These are phyloP conservation scores for Beauveria caledonica DNA, from an alignment of 2,329 filamentous ascomycete species.

Conservation along the genomic window DNA sequence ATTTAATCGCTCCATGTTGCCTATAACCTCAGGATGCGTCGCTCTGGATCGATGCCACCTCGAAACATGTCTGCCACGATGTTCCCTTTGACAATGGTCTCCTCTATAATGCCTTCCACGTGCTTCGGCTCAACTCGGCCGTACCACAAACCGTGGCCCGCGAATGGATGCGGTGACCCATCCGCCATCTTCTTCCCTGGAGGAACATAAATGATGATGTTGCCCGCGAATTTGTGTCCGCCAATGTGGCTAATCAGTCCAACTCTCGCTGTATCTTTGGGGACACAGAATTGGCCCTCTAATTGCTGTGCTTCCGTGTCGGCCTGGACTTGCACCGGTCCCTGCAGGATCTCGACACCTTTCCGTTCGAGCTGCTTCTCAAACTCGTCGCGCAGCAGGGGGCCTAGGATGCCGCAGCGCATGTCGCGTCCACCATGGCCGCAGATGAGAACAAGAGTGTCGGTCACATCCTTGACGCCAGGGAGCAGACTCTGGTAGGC, in stretches of 20 bases:
- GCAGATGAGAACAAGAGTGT: constrained; percentile 76
- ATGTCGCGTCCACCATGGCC: constrained; percentile 76
- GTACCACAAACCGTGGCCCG: constrained; percentile 74
- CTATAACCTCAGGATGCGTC: constrained; percentile 42
- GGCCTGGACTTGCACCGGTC: constrained; percentile 33
- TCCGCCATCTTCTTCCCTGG: constrained; percentile 35
- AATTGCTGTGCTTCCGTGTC: constrained; percentile 18
- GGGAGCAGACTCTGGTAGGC: constrained; percentile 44
- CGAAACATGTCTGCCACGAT: constrained; percentile 65
- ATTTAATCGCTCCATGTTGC: neutral
- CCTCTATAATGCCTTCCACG: constrained; percentile 65
- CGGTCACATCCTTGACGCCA: constrained; percentile 52
- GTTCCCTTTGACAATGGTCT: constrained; percentile 60
- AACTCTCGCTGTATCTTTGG: constrained; percentile 44
- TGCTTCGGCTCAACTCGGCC: constrained; percentile 67
- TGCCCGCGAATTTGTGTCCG: constrained; percentile 79
- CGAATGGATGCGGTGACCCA: constrained; percentile 47
- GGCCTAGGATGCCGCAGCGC: constrained; percentile 75
- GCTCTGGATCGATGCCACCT: constrained; percentile 53
- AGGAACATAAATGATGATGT: constrained; percentile 74
- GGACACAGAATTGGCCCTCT: constrained; percentile 12
- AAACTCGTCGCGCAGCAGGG: constrained; percentile 65
- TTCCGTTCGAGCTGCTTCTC: constrained; percentile 43
- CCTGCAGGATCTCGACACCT: constrained; percentile 41
- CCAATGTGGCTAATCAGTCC: constrained; percentile 72